A percentile compares a stretch with the other conserved stretches of the same genome.
Conservation (phyloP, 768 basidiomycete species). For the Russula vinacea region DNA sequence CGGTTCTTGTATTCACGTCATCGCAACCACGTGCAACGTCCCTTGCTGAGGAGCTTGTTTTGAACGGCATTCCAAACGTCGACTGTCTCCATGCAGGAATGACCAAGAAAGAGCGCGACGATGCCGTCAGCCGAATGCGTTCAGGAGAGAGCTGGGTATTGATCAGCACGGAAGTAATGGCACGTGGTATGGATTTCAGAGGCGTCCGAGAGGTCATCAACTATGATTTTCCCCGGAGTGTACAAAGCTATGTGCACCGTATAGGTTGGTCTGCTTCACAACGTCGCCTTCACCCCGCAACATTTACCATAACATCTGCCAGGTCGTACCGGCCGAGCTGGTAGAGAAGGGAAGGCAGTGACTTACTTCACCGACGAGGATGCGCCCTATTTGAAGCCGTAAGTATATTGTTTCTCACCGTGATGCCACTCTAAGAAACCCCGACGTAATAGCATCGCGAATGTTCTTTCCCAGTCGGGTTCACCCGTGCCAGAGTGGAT, state of each 20-base stretch:
- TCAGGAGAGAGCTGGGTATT: slow-evolving; percentile 91
- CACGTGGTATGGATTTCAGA: slow-evolving; percentile 96
- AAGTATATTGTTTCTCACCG: slow-evolving; percentile 33
- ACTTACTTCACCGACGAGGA: slow-evolving; percentile 97
- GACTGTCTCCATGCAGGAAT: slow-evolving; percentile 91
- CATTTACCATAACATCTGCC: slow-evolving; percentile 17
- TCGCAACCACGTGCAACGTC: slow-evolving; percentile 83
- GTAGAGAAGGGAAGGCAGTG: slow-evolving; percentile 85
- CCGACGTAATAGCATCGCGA: slow-evolving; percentile 67
- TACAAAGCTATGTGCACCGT: slow-evolving; percentile 94
- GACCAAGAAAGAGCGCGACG: slow-evolving; percentile 82
- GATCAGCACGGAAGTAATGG: slow-evolving; percentile 96
- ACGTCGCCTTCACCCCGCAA: background rate
- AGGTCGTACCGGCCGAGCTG: slow-evolving; percentile 95
- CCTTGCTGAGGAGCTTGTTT: slow-evolving; percentile 73
- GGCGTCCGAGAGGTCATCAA: slow-evolving; percentile 93
- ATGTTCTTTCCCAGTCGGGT: slow-evolving; percentile 91
- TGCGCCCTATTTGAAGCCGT: slow-evolving; percentile 88
- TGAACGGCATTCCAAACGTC: slow-evolving; percentile 76
- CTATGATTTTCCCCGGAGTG: slow-evolving; percentile 93
- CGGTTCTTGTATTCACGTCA: slow-evolving; percentile 87
- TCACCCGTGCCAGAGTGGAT: slow-evolving; percentile 94
- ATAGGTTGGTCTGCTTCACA: slow-evolving; percentile 57
- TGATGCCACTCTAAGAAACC: slow-evolving; percentile 11
- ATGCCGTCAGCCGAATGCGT: slow-evolving; percentile 80